These are phyloP conservation scores for Erigeron canadensis DNA, from an alignment of 129 eudicot genomes.

Conservation along the genomic window DNA sequence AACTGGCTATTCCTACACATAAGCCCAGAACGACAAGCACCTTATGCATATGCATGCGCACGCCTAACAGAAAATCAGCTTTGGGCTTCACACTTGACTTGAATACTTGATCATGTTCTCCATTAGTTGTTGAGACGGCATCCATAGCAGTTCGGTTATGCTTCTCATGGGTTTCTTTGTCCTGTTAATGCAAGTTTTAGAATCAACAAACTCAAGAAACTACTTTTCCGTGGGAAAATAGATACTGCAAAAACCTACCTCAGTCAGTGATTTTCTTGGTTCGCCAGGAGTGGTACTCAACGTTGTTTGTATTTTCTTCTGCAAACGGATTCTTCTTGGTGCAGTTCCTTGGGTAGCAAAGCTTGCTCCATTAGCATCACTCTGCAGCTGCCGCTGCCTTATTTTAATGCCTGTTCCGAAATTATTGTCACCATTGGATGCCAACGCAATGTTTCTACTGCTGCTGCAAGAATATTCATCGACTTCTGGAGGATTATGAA, in stretches of 20 bases:
- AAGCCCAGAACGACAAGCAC: conserved; percentile 45
- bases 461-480: conserved; percentile 33
- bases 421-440: conserved; percentile 7
- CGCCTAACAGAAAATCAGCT: conserved; percentile 6
- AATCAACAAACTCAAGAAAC: conserved; percentile 11
- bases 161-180: conserved; percentile 23
- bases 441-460: conserved; percentile 20
- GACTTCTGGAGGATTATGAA: conserved; percentile 6
- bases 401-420: conserved; percentile 38
- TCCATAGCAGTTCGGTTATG: conserved; percentile 3
- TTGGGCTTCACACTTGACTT: conserved; percentile 19
- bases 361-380: conserved; percentile 8
- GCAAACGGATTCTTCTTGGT: conserved; percentile 64
- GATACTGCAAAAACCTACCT: conserved; percentile 36
- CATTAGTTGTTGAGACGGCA: background rate
- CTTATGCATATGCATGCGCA: conserved; percentile 32
- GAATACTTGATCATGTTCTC: background rate
- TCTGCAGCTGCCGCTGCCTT: conserved; percentile 26
- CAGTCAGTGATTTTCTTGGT: conserved; percentile 17
- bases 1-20: conserved; percentile 37
- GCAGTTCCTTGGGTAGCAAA: conserved; percentile 59
- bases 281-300: conserved; percentile 18
- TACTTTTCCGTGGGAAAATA: background rate
- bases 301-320: conserved; percentile 37
- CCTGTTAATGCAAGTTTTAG: conserved; percentile 43